Percentiles rank a stretch among this genome's conserved stretches.
phyloP scores from a whole-genome alignment of 257 asterid genomes.

The Nicotiana obtusifolia region DNA sequence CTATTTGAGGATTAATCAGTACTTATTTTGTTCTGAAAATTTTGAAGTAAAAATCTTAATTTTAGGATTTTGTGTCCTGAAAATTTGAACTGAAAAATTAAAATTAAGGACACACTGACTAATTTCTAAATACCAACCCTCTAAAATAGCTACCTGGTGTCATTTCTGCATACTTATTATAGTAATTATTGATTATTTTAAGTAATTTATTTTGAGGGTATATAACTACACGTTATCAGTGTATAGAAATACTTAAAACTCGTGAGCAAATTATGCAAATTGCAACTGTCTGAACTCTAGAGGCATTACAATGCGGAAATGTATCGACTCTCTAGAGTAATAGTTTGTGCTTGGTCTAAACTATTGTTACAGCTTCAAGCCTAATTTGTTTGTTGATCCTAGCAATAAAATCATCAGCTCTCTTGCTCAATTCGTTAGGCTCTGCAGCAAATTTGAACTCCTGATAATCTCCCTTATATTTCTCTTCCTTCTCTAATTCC shows the following conservation, averaged over 20 bases:
- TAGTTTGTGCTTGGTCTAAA: neutral
- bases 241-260: too few relatives aligned
- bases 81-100: too few relatives aligned
- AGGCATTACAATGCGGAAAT: neutral
- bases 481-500: neutral
- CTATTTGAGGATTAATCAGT: too few relatives aligned
- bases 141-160: too few relatives aligned
- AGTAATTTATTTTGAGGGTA: neutral
- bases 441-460: neutral
- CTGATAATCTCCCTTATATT: neutral
- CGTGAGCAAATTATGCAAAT: neutral
- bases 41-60: too few relatives aligned
- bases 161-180: too few relatives aligned
- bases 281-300: neutral
- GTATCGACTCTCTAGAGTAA: neutral
- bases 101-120: too few relatives aligned
- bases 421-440: neutral
- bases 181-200: too few relatives aligned
- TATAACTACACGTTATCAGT: neutral
- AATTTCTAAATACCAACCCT: too few relatives aligned
- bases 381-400: slow-evolving; percentile 6
- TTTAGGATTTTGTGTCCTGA: too few relatives aligned
- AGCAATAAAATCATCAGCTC: slow-evolving; percentile 4
- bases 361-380: neutral
- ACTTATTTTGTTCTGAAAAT: too few relatives aligned